phyloP scores from a whole-genome alignment of 2,329 filamentous ascomycete species.

The Xylariales sp. region DNA sequence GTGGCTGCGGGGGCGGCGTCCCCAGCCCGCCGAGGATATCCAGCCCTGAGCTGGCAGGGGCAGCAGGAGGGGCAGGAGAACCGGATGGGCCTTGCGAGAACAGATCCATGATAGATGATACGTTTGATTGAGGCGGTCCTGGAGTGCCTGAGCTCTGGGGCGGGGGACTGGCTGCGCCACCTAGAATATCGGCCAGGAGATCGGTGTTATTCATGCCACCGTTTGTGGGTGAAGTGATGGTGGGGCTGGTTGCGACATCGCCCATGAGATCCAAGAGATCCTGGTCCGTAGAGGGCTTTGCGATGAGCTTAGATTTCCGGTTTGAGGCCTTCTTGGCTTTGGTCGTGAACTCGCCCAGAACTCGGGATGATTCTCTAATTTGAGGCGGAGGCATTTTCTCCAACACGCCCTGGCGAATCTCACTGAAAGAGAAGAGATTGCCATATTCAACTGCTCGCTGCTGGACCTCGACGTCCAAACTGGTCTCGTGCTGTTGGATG shows the following conservation, averaged over 20 bases:
- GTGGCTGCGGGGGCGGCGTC: conserved; percentile 44
- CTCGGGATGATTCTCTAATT: conserved; percentile 91
- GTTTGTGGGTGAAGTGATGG: conserved; percentile 51
- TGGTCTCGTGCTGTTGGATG: conserved; percentile 73
- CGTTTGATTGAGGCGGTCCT: conserved; percentile 50
- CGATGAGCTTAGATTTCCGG: conserved; percentile 65
- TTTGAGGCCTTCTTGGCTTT: conserved; percentile 65
- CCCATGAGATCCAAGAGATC: conserved; percentile 94
- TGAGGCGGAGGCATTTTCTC: conserved; percentile 98
- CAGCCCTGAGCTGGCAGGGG: conserved; percentile 39
- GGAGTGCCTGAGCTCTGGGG: conserved; percentile 39
- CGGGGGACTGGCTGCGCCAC: conserved; percentile 58
- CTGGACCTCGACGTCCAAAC: conserved; percentile 91
- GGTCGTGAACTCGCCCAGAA: conserved; percentile 75
- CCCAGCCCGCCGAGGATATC: conserved; percentile 47
- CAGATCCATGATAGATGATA: conserved; percentile 84
- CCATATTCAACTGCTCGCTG: conserved; percentile 93
- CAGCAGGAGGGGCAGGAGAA: conserved; percentile 37
- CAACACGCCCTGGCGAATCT: conserved; percentile 82
- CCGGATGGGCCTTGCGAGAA: conserved; percentile 53
- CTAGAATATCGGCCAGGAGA: conserved; percentile 86
- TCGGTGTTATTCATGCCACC: conserved; percentile 71
- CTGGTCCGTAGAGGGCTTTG: conserved; percentile 77
- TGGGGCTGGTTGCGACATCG: conserved; percentile 55
- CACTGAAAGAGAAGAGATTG: conserved; percentile 88